Conservation (phyloP, 2,329 filamentous ascomycete species). For the Cordyceps pruinosa region DNA sequence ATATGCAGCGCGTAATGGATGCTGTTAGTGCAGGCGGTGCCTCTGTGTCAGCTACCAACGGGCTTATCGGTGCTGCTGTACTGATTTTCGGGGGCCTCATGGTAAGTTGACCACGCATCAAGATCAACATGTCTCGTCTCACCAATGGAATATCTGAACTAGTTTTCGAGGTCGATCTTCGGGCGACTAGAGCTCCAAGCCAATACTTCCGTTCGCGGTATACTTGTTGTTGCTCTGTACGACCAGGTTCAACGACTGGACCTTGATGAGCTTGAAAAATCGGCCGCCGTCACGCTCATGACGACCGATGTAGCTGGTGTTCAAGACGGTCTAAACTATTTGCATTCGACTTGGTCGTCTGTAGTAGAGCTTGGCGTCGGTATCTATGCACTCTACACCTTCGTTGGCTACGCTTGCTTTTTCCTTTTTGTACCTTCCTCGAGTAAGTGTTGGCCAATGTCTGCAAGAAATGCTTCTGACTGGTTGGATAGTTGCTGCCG, state of each 20-base stretch:
- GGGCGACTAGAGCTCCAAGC: neutral
- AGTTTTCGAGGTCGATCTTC: neutral
- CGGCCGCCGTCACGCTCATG: constrained; percentile 4
- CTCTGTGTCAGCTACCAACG: neutral
- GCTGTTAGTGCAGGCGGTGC: neutral
- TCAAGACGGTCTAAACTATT: neutral
- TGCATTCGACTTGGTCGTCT: constrained; percentile 2
- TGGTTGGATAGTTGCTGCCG: constrained; percentile 6
- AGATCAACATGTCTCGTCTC: no score
- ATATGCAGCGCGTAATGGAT: constrained; percentile 1
- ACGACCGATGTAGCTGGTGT: constrained; percentile 1
- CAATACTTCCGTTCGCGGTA: neutral
- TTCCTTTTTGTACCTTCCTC: constrained; percentile 1
- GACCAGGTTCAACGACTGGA: neutral
- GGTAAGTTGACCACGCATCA: neutral
- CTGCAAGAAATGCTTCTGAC: no score
- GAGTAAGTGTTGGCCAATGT: neutral
- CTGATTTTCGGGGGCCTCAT: constrained; percentile 5
- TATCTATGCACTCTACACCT: neutral
- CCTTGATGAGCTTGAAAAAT: neutral
- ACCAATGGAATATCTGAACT: no score
- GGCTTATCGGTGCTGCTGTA: constrained; percentile 1
- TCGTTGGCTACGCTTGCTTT: constrained; percentile 4
- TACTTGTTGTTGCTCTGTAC: neutral
- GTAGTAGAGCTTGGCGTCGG: constrained; percentile 1